Evolutionary conservation across 2,329 filamentous ascomycete genomes (phyloP).

Genomic region (Fusarium mangiferae): DNA sequence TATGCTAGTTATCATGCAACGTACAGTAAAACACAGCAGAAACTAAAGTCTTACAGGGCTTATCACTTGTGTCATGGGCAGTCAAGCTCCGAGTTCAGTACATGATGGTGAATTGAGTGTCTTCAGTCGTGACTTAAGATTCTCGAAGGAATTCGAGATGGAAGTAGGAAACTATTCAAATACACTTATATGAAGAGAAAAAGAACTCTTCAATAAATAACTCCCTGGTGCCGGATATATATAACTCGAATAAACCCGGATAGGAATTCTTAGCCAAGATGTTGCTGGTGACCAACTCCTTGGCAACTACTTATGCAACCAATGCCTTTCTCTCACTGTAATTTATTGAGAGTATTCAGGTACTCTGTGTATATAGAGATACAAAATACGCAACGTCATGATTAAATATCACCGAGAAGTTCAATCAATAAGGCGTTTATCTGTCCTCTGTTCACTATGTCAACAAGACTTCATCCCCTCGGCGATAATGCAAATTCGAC

Average conservation of each 20-base stretch:
- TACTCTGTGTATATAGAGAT: accelerated
- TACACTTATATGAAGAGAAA: background rate
- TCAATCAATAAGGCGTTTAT: background rate
- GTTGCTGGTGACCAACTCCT: background rate
- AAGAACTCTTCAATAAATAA: background rate
- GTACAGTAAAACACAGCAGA: background rate
- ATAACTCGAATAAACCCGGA: background rate
- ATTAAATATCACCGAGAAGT: background rate
- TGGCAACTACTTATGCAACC: background rate
- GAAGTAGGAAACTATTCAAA: background rate
- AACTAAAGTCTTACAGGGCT: too few species aligned
- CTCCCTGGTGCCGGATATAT: background rate
- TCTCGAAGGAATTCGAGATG: background rate
- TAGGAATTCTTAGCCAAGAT: background rate
- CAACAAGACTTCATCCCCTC: background rate
- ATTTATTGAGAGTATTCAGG: accelerated
- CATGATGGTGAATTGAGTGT: background rate
- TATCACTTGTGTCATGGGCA: background rate
- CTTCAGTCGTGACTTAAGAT: too few species aligned
- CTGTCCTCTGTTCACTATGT: background rate
- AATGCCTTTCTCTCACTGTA: background rate
- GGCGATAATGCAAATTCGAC: background rate
- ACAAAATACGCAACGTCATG: too few species aligned
- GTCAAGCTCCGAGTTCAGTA: background rate
- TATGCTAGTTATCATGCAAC: too few species aligned